Evolutionary conservation across 169 alveolate species (phyloP), one percentile per base, ranked within the genome.

Genomic region (Eimeria praecox): DNA sequence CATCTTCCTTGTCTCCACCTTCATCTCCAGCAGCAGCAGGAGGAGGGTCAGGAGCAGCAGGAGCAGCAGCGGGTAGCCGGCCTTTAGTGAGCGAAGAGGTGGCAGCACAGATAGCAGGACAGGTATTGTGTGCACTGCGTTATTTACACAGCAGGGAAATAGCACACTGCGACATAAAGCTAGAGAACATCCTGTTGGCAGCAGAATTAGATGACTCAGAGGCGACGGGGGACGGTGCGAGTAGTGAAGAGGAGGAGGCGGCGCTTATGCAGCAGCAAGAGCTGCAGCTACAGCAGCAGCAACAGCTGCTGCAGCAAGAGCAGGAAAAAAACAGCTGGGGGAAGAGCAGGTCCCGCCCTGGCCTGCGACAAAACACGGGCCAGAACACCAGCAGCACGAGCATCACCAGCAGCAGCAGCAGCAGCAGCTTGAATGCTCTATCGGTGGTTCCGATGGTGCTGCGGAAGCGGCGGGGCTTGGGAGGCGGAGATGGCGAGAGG

Each of bases 101-200:
- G 52, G 97, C 98, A 20, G 96, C 97, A 3, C 95, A 94, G 33
- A 90, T 95, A 52, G 87, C 94, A 71, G 78, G 71, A 42, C 98
- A 97, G 96, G 92, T 97, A n/a, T 66, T 95, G 14, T 83, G 97
- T 3, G 98, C 98, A 2, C 89, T 97, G 62, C 89, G 93, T 56
- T 97, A 97, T 90, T 88, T 97, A 42, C 98, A 97, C 96, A 85
- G 94, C 49, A 95, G 95, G 83, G 92, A 95, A 59, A 96, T 97
- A 0, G 95, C 97, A 0, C 98, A 97, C 86, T 69, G 97, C 56
- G 98, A 97, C 96, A 46, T 97, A 69, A 97, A 97, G 38, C 97
- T 97, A 30, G 97, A 97, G 77, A 97, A 97, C 89, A 42, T 97
- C 46, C 93, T 97, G 35, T 64, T 92, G 56, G 77, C 85, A 33